Base-by-base conservation (phyloP, 1,139 yeast species). In the Tardiomyces depauwii region DNA sequence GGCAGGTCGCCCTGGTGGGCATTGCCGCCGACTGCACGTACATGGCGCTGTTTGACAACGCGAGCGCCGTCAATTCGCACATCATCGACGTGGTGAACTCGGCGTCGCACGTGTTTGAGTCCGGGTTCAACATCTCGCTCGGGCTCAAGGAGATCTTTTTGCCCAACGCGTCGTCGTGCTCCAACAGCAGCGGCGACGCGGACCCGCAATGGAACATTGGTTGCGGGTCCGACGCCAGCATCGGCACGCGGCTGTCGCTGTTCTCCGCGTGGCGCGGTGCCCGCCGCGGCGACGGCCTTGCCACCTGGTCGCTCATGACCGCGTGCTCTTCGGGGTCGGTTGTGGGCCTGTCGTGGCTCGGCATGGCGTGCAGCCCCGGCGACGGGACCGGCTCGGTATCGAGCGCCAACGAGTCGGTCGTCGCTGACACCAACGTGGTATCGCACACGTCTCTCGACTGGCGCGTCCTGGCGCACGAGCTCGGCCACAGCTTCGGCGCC, bases 401-500 rank as follows among this genome's bases (percentile, higher is more conserved):
- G 11, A 42, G 40, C 18, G 50, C 47, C 33, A 59, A 59, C 27
- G 50, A 51, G 43, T 45, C 44, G 38, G 52, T 61, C 3, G 62
- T 61, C 7, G 58, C 65, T 2, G 70, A 68, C 12, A 55, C 66
- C 3, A 66, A 63, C 46, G 68, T 67, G 18, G 56, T 68, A 3
- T 57, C 66, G 21, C 60, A 60, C 39, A 60, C 65, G 0, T 45
- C 57, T 21, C 51, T 59, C 6, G 70, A 66, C 48, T 65, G 69
- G 65, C 51, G 61, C 21, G 69, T 67, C 3, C 53, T 65, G 21
- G 71, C 72, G 0, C 72, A 67, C 46, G 72, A 67, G 47, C 46
- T 65, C 4, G 72, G 71, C 10, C 72, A 67, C 49, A 58, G 64
- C 4, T 67, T 67, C 51, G 72, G 72, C n/a, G 72, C 72, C 2